Percentiles rank a stretch among this genome's conserved stretches.
phyloP scores from a whole-genome alignment of 2,329 filamentous ascomycete genomes.

The Cyphellophora attinorum region DNA sequence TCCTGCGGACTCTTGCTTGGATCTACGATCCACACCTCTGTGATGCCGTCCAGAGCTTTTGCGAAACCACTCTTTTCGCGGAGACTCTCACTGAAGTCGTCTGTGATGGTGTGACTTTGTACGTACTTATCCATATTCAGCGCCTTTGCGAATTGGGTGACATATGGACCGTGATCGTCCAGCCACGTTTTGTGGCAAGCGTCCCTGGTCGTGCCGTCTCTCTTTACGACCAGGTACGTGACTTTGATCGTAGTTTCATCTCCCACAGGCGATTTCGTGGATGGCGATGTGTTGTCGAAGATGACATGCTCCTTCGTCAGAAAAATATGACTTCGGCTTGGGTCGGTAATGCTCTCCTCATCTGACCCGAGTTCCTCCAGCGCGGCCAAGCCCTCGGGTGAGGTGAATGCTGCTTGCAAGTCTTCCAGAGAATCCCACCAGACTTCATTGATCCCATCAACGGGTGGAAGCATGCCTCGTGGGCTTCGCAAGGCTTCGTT shows the following conservation, averaged over 20 bases:
- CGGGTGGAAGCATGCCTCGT: slow-evolving; percentile 2
- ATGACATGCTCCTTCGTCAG: slow-evolving; percentile 1
- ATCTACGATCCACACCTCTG: slow-evolving; percentile 2
- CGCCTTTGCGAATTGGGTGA: background rate
- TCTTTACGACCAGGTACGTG: slow-evolving; percentile 1
- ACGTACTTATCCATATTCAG: slow-evolving; percentile 3
- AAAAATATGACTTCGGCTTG: background rate
- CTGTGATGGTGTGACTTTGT: slow-evolving; percentile 1
- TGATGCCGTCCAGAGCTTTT: slow-evolving; percentile 1
- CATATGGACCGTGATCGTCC: slow-evolving; percentile 1
- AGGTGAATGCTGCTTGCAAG: slow-evolving; percentile 1
- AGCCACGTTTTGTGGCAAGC: slow-evolving; percentile 4
- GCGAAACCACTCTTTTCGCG: background rate
- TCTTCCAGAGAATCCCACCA: slow-evolving; percentile 3
- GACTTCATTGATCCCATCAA: slow-evolving; percentile 2
- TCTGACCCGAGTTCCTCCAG: background rate
- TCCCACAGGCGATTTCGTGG: slow-evolving; percentile 1
- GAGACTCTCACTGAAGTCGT: background rate
- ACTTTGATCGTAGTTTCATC: slow-evolving; percentile 1
- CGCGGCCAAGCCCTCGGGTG: slow-evolving; percentile 1
- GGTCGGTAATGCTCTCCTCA: slow-evolving; percentile 1
- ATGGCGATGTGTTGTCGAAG: slow-evolving; percentile 3
- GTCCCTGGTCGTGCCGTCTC: background rate
- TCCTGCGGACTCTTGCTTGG: background rate
- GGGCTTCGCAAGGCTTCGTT: slow-evolving; percentile 1